Evolutionary conservation across 768 basidiomycete species (phyloP).

Genomic region (Podaxis sp.): DNA sequence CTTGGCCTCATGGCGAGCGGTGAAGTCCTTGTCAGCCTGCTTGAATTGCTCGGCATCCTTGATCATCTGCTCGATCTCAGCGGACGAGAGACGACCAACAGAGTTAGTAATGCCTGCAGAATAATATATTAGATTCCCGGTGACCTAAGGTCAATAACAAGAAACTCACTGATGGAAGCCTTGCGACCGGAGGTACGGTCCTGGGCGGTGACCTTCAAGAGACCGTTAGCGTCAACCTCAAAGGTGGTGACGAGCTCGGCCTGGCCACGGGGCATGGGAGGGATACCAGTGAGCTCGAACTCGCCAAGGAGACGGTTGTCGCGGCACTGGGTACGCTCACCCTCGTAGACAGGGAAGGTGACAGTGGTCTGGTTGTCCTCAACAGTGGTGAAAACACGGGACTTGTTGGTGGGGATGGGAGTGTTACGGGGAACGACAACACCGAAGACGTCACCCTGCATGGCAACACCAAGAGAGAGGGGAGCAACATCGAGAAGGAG

Average conservation of each 20-base stretch:
- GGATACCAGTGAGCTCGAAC: conserved; percentile 98
- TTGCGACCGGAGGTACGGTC: conserved; percentile 99
- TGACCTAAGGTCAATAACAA: background rate
- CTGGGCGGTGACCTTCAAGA: conserved; percentile 97
- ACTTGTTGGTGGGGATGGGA: conserved; percentile 99
- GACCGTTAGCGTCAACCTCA: conserved; percentile 99
- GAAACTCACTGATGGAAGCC: conserved; percentile 86
- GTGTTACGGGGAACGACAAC: conserved; percentile 99
- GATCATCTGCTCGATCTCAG: conserved; percentile 99
- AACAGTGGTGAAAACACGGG: conserved; percentile 97
- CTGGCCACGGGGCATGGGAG: conserved; percentile 99
- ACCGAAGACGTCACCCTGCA: conserved; percentile 99
- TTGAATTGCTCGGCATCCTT: conserved; percentile 99
- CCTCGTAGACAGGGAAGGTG: conserved; percentile 99
- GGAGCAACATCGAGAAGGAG: conserved; percentile 98
- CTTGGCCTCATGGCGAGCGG: conserved; percentile 96
- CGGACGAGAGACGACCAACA: conserved; percentile 94
- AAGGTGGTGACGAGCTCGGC: conserved; percentile 99
- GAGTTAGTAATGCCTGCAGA: conserved; percentile 91
- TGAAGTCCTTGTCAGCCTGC: conserved; percentile 96
- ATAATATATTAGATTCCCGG: conserved; percentile 15
- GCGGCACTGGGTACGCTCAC: conserved; percentile 98
- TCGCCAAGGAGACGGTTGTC: conserved; percentile 99
- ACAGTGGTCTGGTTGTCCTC: conserved; percentile 99
- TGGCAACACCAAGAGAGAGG: conserved; percentile 98